Percentiles rank a stretch among this genome's conserved stretches.
Conservation (phyloP, 2,329 filamentous ascomycete genomes). For the Cladophialophora bantiana region DNA sequence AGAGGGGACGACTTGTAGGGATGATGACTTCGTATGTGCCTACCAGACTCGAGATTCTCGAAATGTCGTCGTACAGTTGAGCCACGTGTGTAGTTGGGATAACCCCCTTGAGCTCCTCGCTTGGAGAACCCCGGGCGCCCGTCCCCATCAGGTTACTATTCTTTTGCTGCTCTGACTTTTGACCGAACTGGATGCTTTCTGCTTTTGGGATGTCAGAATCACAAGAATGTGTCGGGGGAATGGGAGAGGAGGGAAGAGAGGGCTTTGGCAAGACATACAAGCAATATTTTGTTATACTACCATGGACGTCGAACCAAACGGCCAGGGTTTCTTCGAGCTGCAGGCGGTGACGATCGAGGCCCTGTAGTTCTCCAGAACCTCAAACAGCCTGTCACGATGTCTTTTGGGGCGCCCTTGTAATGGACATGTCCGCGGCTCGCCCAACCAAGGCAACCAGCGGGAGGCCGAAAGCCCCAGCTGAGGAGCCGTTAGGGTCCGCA, state of each 20-base stretch:
- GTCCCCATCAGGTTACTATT: constrained; percentile 1
- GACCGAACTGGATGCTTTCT: not conserved
- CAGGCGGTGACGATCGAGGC: not conserved
- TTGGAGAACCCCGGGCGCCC: constrained; percentile 17
- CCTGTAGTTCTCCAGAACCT: not conserved
- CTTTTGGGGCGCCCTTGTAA: not conserved
- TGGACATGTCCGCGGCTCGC: constrained; percentile 6
- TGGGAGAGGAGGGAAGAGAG: not conserved
- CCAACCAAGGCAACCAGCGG: constrained; percentile 15
- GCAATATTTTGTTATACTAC: not conserved
- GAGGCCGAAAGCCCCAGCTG: not conserved
- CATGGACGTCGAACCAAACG: not conserved
- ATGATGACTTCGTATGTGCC: not conserved
- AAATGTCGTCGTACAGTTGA: not conserved
- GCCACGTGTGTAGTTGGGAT: constrained; percentile 4
- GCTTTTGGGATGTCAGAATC: not conserved
- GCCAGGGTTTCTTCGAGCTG: not conserved
- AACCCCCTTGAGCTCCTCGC: constrained; percentile 7
- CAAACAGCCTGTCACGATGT: not conserved
- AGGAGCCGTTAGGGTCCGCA: not conserved
- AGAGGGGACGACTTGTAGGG: not conserved
- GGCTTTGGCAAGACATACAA: not conserved
- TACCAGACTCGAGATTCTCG: constrained; percentile 2
- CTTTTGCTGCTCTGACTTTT: not conserved
- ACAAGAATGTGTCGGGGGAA: not conserved